Percentiles rank a stretch among this genome's conserved stretches.
These are phyloP conservation scores for Leptographium wingfieldii DNA, from an alignment of 2,329 filamentous ascomycete species.

Conservation along the genomic window DNA sequence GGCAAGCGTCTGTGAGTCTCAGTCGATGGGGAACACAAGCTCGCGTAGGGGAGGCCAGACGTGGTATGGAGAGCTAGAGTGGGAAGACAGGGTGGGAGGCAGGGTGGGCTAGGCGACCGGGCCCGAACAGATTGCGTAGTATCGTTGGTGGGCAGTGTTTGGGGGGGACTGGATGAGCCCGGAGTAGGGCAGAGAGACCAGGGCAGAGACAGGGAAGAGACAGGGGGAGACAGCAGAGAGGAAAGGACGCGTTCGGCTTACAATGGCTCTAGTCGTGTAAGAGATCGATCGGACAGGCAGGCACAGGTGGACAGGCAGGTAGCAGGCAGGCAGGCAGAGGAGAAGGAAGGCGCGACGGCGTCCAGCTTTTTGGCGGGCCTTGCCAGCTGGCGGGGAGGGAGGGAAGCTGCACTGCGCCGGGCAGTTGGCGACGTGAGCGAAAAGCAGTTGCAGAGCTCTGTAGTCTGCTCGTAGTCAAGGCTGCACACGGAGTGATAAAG, in stretches of 20 bases:
- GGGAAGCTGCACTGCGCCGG: no score
- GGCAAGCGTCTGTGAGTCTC: constrained; percentile 7
- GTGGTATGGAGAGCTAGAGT: neutral
- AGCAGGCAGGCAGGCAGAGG: neutral
- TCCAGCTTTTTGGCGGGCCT: neutral
- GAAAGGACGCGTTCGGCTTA: neutral
- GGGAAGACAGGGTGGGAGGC: neutral
- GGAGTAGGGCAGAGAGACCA: neutral
- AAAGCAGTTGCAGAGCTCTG: no score
- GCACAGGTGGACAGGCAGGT: no score
- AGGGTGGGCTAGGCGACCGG: neutral
- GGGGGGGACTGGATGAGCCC: neutral
- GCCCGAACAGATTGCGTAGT: neutral
- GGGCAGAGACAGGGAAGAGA: neutral
- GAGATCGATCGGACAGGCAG: neutral
- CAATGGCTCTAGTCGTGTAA: neutral
- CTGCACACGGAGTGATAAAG: neutral
- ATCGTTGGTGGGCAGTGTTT: neutral
- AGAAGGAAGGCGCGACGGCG: neutral
- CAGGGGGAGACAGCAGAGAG: neutral
- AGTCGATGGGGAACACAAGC: constrained; percentile 9
- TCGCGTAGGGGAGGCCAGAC: constrained; percentile 7
- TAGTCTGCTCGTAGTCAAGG: no score
- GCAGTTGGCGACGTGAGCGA: no score
- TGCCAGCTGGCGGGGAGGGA: no score